Conservation (phyloP, 768 basidiomycete genomes). For the Atractiella rhizophila region DNA sequence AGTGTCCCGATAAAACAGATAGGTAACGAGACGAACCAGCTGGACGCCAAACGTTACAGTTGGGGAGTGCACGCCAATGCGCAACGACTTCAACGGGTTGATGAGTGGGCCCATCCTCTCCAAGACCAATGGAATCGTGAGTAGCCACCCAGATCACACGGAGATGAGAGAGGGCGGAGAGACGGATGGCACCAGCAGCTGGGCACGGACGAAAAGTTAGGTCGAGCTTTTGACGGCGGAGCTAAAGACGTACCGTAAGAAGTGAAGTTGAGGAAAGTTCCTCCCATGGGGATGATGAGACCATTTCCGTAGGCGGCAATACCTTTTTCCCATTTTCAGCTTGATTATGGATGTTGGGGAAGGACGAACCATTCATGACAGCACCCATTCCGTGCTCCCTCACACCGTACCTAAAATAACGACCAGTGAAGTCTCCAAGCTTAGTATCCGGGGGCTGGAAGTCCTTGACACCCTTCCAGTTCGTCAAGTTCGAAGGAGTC, state of each 20-base stretch:
- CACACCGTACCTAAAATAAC: conserved; percentile 86
- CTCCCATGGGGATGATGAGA: conserved; percentile 56
- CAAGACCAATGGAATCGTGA: conserved; percentile 69
- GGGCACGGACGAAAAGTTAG: conserved; percentile 7
- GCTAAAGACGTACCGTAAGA: conserved; percentile 4
- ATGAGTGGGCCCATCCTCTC: conserved; percentile 88
- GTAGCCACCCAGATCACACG: conserved; percentile 91
- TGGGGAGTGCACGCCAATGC: conserved; percentile 68
- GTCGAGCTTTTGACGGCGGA: neutral
- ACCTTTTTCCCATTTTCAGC: too few species aligned
- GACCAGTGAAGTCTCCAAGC: conserved; percentile 58
- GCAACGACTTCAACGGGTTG: conserved; percentile 76
- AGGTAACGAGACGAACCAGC: neutral
- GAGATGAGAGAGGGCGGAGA: conserved; percentile 67
- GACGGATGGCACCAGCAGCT: conserved; percentile 55
- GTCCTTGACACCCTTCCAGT: conserved; percentile 57
- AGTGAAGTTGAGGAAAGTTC: conserved; percentile 44
- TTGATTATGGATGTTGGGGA: neutral
- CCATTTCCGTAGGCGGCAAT: conserved; percentile 49
- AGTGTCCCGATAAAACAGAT: neutral
- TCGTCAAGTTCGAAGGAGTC: conserved; percentile 28
- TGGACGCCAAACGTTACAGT: conserved; percentile 43
- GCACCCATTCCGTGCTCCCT: conserved; percentile 95
- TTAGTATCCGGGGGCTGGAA: conserved; percentile 75
- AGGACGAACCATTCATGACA: conserved; percentile 57